A percentile compares a stretch with the other conserved stretches of the same genome.
phyloP scores from a whole-genome alignment of 495 filamentous ascomycete species.

The Penicillium atrosanguineum region DNA sequence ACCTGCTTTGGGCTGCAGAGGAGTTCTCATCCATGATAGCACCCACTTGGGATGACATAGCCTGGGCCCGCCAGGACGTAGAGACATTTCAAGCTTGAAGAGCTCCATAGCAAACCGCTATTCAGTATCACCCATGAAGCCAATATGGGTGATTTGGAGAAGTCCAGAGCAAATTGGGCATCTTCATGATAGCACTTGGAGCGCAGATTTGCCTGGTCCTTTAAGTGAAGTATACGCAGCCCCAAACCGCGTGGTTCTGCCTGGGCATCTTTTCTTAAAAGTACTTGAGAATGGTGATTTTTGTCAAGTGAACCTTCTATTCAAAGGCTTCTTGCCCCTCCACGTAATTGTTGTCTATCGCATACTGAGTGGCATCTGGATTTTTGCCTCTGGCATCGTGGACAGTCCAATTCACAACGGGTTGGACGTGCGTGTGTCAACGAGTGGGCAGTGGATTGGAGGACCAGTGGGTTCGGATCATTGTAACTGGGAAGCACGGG shows the following conservation, averaged over 20 bases:
- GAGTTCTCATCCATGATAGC: not conserved
- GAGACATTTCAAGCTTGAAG: not conserved
- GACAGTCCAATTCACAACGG: constrained; percentile 14
- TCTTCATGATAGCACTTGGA: not conserved
- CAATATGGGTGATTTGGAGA: too few species aligned
- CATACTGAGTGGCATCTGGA: not conserved
- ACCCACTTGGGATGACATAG: too few species aligned
- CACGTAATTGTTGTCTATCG: not conserved
- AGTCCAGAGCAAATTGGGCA: too few species aligned
- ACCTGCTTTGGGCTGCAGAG: not conserved
- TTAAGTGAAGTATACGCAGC: not conserved
- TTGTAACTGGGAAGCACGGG: constrained; percentile 17
- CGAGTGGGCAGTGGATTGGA: constrained; percentile 17
- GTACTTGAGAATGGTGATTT: not conserved
- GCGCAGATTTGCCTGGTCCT: not conserved
- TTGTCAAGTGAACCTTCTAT: not conserved
- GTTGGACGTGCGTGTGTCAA: constrained; percentile 24
- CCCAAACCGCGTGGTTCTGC: too few species aligned
- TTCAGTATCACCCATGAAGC: too few species aligned
- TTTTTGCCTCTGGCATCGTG: constrained; percentile 13
- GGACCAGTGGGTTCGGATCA: constrained; percentile 21
- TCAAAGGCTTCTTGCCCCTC: constrained; percentile 1
- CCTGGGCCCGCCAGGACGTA: not conserved
- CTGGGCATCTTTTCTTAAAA: not conserved
- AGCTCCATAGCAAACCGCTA: too few species aligned